Conservation (phyloP, 345 rosid genomes). For the Gossypium thurberi region DNA sequence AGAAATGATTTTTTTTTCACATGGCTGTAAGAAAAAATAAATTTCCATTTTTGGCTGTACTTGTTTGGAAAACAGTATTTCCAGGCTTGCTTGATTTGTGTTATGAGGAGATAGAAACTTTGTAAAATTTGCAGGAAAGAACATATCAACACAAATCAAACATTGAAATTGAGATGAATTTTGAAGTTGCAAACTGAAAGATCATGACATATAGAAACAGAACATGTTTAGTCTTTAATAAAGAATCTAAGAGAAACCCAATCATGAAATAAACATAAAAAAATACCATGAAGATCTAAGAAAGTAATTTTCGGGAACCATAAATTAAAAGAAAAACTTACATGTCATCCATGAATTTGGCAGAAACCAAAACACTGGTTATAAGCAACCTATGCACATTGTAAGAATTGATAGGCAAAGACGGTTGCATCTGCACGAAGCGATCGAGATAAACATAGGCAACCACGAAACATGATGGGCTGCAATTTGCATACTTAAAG, state of each 20-base stretch:
- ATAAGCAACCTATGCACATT: slow-evolving; percentile 65
- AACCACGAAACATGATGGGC: slow-evolving; percentile 65
- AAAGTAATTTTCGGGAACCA: neutral
- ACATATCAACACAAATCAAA: neutral
- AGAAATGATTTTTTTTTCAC: slow-evolving; percentile 11
- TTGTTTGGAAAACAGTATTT: neutral
- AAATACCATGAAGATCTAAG: neutral
- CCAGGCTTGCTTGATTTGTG: neutral
- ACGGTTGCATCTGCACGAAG: slow-evolving; percentile 46
- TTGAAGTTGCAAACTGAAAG: neutral
- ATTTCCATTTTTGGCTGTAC: neutral
- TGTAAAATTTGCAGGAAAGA: neutral
- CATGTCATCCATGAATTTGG: slow-evolving; percentile 81
- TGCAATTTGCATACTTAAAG: slow-evolving; percentile 64
- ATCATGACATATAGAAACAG: neutral
- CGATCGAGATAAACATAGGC: slow-evolving; percentile 71
- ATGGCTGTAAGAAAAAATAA: neutral
- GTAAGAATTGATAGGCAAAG: slow-evolving; percentile 49
- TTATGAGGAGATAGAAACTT: neutral
- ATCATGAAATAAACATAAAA: too few relatives aligned
- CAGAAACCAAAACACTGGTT: slow-evolving; percentile 69
- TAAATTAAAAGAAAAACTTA: slow-evolving; percentile 28
- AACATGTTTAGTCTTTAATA: too few relatives aligned
- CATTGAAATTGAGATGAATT: slow-evolving; percentile 4
- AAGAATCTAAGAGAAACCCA: too few relatives aligned